Evolutionary conservation across 139 green algal species (phyloP).

Genomic region (Chlorella sorokiniana): DNA sequence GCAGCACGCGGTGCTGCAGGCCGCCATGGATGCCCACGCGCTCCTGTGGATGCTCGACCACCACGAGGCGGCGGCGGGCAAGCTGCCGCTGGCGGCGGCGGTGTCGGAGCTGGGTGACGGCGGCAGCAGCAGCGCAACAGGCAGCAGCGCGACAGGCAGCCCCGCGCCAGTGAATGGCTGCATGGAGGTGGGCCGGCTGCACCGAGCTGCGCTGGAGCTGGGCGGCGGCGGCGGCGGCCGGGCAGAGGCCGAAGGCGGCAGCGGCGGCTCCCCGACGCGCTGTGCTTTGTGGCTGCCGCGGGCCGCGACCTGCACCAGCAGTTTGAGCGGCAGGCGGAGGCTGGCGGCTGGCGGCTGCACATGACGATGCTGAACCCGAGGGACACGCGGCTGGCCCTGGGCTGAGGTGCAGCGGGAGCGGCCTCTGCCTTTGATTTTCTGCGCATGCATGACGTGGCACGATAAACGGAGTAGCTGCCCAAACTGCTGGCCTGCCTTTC

Average conservation of each 20-base stretch:
- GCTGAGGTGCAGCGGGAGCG: too few species aligned
- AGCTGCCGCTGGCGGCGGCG: neutral
- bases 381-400: conserved; percentile 62
- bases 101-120: neutral
- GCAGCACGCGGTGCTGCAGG: conserved; percentile 59
- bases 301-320: conserved; percentile 45
- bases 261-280: neutral
- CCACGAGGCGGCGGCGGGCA: conserved; percentile 17
- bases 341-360: conserved; percentile 65
- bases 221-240: neutral
- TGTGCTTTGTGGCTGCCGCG: neutral
- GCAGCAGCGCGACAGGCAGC: neutral
- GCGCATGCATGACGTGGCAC: too few species aligned
- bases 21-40: conserved; percentile 74
- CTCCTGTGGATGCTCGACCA: conserved; percentile 66
- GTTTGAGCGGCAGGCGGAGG: conserved; percentile 61
- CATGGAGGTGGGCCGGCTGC: neutral
- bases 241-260: neutral
- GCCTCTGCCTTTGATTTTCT: too few species aligned
- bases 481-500: too few species aligned
- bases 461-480: too few species aligned
- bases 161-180: neutral
- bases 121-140: neutral
- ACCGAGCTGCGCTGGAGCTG: conserved; percentile 7
- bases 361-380: conserved; percentile 75